A percentile compares a stretch with the other conserved stretches of the same genome.
phyloP scores from a whole-genome alignment of 768 basidiomycete genomes.

The Phaeotremella fagi region DNA sequence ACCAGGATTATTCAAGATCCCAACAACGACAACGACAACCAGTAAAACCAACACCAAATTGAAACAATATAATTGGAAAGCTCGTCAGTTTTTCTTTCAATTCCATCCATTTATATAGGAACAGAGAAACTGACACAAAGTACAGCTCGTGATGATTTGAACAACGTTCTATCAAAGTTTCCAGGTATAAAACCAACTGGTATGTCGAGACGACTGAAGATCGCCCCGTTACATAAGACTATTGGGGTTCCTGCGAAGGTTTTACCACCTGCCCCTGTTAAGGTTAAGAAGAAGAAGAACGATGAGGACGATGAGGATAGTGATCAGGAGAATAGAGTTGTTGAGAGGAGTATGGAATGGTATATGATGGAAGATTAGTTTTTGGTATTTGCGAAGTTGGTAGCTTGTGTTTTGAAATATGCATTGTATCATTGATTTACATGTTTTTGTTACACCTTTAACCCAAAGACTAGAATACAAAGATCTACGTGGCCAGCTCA shows the following conservation, averaged over 20 bases:
- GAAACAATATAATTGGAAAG: constrained; percentile 23
- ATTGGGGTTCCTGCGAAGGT: constrained; percentile 39
- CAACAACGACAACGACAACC: background rate
- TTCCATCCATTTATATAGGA: background rate
- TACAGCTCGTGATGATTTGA: constrained; percentile 31
- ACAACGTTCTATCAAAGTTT: constrained; percentile 31
- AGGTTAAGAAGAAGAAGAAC: constrained; percentile 36
- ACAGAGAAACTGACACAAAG: background rate
- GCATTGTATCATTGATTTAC: too few relatives aligned
- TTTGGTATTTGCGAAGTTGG: too few relatives aligned
- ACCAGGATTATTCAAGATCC: background rate
- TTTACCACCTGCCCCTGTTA: constrained; percentile 36
- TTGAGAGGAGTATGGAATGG: constrained; percentile 31
- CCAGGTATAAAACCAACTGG: constrained; percentile 26
- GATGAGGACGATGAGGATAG: constrained; percentile 32
- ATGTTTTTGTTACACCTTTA: too few relatives aligned
- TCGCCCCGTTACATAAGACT: constrained; percentile 36
- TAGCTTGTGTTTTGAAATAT: too few relatives aligned
- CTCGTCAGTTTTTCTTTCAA: constrained; percentile 20
- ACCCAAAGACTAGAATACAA: background rate
- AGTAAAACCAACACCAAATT: background rate
- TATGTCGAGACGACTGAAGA: constrained; percentile 29
- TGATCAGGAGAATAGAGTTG: constrained; percentile 26
- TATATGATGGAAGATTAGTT: constrained; percentile 40
- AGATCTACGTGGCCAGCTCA: too few relatives aligned